Percentiles rank a stretch among this genome's conserved stretches.
phyloP scores from a whole-genome alignment of 116 monocot species.

The Iris pallida region DNA sequence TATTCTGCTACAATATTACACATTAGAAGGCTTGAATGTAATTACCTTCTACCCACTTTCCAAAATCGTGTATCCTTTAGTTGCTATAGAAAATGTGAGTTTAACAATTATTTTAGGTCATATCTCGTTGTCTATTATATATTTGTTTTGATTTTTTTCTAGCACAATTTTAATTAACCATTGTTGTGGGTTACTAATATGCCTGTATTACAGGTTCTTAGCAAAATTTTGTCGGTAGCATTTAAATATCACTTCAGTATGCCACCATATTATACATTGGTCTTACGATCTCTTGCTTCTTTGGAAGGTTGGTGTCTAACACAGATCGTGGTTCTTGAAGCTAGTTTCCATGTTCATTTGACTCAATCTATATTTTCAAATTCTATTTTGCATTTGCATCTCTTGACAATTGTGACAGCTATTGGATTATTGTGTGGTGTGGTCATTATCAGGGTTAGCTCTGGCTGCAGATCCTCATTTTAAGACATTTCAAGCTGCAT shows the following conservation, averaged over 20 bases:
- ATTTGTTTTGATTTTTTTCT: too few species aligned
- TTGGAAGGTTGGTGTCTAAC: slow-evolving; percentile 65
- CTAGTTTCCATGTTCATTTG: neutral
- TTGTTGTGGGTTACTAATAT: neutral
- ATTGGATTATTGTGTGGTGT: neutral
- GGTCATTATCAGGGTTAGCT: slow-evolving; percentile 58
- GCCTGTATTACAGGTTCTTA: slow-evolving; percentile 60
- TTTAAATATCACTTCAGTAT: slow-evolving; percentile 76
- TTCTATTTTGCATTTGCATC: neutral
- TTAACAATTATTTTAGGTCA: too few species aligned
- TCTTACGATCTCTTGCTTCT: slow-evolving; percentile 83
- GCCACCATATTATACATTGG: slow-evolving; percentile 88
- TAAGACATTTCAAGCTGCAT: slow-evolving; percentile 93
- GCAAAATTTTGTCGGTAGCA: slow-evolving; percentile 86
- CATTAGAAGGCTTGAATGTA: too few species aligned
- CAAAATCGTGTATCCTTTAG: too few species aligned
- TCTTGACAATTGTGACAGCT: neutral
- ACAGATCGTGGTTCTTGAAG: neutral
- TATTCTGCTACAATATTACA: too few species aligned
- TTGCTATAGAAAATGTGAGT: too few species aligned
- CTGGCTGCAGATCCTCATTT: slow-evolving; percentile 78
- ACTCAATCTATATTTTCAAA: neutral
- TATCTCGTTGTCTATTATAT: too few species aligned
- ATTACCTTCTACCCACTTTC: too few species aligned
- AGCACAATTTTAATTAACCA: too few species aligned